These are phyloP conservation scores for Microcera coccophila DNA, from an alignment of 2,329 filamentous ascomycete species.

Conservation along the genomic window DNA sequence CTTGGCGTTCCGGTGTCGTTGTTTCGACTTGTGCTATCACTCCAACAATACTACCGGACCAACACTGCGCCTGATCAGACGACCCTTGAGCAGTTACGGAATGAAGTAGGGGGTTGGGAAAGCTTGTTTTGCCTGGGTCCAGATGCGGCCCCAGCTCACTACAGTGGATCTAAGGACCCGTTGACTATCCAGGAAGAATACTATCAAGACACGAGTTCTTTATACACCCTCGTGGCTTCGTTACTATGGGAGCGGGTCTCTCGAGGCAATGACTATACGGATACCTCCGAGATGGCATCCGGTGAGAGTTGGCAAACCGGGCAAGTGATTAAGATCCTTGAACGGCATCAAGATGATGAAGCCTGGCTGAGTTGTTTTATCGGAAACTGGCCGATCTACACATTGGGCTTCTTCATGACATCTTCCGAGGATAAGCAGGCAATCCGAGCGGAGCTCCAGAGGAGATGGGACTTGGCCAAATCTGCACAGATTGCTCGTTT, in stretches of 20 bases:
- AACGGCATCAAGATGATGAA: constrained; percentile 6
- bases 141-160: background rate
- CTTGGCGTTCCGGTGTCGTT: constrained; percentile 20
- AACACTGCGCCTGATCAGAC: background rate
- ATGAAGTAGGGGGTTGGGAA: constrained; percentile 16
- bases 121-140: background rate
- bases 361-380: constrained; percentile 26
- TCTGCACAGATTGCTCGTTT: constrained; percentile 17
- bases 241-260: constrained; percentile 16
- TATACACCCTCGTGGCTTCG: constrained; percentile 18
- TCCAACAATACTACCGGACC: constrained; percentile 11
- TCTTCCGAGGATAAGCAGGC: constrained; percentile 9
- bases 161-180: background rate
- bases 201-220: constrained; percentile 14
- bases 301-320: constrained; percentile 17
- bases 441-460: constrained; percentile 14
- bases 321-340: constrained; percentile 10
- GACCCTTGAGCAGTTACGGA: background rate
- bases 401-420: constrained; percentile 16
- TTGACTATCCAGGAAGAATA: constrained; percentile 1
- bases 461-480: constrained; percentile 14
- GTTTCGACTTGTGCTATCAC: constrained; percentile 11
- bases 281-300: background rate
- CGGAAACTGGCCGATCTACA: constrained; percentile 24
- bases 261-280: background rate